phyloP scores from a whole-genome alignment of 2,329 filamentous ascomycete genomes.

The Calonectria henricotiae region DNA sequence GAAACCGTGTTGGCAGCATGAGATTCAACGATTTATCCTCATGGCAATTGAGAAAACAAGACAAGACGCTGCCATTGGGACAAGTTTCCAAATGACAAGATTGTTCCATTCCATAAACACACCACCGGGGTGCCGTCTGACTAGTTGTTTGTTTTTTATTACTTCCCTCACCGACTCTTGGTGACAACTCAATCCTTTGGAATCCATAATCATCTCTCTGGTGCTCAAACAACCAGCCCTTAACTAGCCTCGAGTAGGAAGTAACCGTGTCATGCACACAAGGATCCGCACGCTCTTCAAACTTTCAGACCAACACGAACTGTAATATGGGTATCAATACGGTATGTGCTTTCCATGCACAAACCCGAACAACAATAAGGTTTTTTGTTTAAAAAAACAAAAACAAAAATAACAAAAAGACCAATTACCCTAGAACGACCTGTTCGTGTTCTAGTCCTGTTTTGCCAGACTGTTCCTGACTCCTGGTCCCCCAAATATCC shows the following conservation, averaged over 20 bases:
- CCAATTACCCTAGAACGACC: constrained; percentile 13
- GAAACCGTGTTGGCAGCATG: constrained; percentile 25
- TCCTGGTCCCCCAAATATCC: constrained; percentile 24
- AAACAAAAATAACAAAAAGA: constrained; percentile 14
- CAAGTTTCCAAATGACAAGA: constrained; percentile 12
- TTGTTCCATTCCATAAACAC: constrained; percentile 12
- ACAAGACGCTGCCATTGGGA: background rate
- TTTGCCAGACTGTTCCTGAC: constrained; percentile 34
- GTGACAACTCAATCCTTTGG: background rate
- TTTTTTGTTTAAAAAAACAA: background rate
- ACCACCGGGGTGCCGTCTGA: constrained; percentile 12
- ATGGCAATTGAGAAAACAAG: background rate
- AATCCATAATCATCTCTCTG: constrained; percentile 1
- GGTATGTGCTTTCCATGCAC: constrained; percentile 27
- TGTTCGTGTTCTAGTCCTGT: constrained; percentile 33
- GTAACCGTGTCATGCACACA: constrained; percentile 18
- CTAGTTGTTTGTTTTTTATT: background rate
- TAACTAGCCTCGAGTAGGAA: background rate
- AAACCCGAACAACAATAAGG: constrained; percentile 5
- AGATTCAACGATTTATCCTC: constrained; percentile 13
- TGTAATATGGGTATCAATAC: constrained; percentile 38
- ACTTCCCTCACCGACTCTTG: constrained; percentile 11
- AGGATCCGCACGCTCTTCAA: constrained; percentile 22
- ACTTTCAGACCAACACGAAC: constrained; percentile 27
- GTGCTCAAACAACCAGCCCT: constrained; percentile 27